Evolutionary conservation across 441 rosid genomes (phyloP).

Genomic region (Mallotus repandus): DNA sequence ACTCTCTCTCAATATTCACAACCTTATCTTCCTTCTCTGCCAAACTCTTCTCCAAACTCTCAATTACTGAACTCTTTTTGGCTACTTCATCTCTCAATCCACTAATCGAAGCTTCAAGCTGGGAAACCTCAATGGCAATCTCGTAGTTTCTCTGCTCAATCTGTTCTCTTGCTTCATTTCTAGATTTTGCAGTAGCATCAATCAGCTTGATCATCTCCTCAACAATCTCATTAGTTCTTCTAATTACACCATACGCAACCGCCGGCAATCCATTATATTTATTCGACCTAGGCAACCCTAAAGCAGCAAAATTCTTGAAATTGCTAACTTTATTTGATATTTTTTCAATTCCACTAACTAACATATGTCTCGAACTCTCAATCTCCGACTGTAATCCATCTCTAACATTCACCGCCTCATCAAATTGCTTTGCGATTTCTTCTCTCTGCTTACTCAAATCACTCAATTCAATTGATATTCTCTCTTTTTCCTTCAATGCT

Average conservation of each 20-base stretch:
- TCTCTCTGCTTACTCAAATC: conserved; percentile 53
- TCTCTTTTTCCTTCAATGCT: conserved; percentile 41
- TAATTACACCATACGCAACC: conserved; percentile 21
- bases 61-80: conserved; percentile 46
- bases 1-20: conserved; percentile 47
- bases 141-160: no score
- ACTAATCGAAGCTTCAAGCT: conserved; percentile 80
- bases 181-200: conserved; percentile 51
- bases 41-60: conserved; percentile 52
- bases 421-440: conserved; percentile 45
- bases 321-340: conserved; percentile 34
- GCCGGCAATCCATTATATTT: no score
- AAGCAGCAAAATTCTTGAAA: no score
- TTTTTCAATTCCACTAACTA: conserved; percentile 94
- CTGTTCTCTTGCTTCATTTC: conserved; percentile 84
- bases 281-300: no score
- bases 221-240: conserved; percentile 83
- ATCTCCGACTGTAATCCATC: conserved; percentile 69
- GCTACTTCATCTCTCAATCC: conserved; percentile 67
- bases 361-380: conserved; percentile 79
- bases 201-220: conserved; percentile 84
- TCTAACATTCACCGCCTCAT: conserved; percentile 45
- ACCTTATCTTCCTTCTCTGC: conserved; percentile 56
- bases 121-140: conserved; percentile 97
- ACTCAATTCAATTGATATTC: conserved; percentile 43